These are phyloP conservation scores for Erythrobasidium hasegawianum DNA, from an alignment of 1,284 basidiomycete species.

Conservation along the genomic window DNA sequence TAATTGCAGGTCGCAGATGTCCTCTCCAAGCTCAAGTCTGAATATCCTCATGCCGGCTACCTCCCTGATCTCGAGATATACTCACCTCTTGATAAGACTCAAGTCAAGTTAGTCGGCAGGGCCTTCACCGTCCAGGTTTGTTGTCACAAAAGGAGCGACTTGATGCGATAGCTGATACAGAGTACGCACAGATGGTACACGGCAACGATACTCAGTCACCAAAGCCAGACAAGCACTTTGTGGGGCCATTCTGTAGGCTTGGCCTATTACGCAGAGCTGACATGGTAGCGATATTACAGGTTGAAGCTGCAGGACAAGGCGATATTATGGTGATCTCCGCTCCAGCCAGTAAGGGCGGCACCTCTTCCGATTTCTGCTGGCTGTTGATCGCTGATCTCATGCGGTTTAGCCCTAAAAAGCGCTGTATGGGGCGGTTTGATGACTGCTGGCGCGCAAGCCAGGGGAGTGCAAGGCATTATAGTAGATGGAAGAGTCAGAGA, in stretches of 20 bases:
- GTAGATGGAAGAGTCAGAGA: constrained; percentile 78
- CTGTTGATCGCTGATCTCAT: no score
- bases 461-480: constrained; percentile 67
- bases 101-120: constrained; percentile 62
- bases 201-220: constrained; percentile 62
- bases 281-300: constrained; percentile 20
- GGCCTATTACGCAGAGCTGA: no score
- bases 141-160: no score
- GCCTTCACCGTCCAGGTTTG: constrained; percentile 79
- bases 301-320: constrained; percentile 68
- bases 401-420: constrained; percentile 72
- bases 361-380: no score
- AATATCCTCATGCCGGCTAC: constrained; percentile 66
- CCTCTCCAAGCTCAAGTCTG: not conserved
- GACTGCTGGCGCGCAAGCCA: constrained; percentile 72
- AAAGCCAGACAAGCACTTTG: constrained; percentile 70
- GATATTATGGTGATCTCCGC: constrained; percentile 72
- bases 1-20: not conserved
- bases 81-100: constrained; percentile 53
- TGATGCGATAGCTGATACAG: no score
- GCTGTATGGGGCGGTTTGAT: constrained; percentile 90
- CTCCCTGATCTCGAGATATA: constrained; percentile 71
- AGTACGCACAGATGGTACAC: constrained; percentile 65
- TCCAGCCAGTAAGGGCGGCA: constrained; percentile 61
- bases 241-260: constrained; percentile 39